Evolutionary conservation across 306 rosid species (phyloP), one percentile per base, ranked within the genome.

Genomic region (Pyrus pyrifolia): DNA sequence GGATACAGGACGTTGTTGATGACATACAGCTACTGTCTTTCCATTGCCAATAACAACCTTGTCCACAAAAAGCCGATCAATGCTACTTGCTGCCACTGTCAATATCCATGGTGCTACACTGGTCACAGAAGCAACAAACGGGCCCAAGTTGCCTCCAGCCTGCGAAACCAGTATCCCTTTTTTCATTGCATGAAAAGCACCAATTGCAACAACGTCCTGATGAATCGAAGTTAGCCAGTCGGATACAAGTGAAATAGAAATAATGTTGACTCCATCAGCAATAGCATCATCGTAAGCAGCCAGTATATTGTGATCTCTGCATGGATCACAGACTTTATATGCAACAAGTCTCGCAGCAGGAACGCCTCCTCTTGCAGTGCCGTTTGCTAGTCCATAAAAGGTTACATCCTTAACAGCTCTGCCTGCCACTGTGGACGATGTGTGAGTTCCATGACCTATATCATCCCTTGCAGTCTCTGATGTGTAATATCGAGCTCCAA

Each of bases 241-340:
- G 40, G 40, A 1, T 35, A 8, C 0, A 35, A 35, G 40, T 35
- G 40, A 80, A 3, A 86, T 0, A 23, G 86, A 79, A 11, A 73
- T 81, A 3, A 84, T 45, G 64, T 81, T 83, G 2, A 84, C 86
- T 33, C 86, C 86, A 74, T 87, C 86, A 5, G 90, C 82, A 40
- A 86, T 81, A 22, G 90, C 83, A 73, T 87, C 88, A 5, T 87
- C 90, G 63, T 77, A 82, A 33, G 81, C 85, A 13, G 73, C 83
- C 21, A 86, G n/a, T 23, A 81, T 33, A 14, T 23, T 15, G 3
- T 44, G 45, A 3, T n/a, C 3, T 3, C 1, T 6, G 68, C 84
- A 75, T 17, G n/a, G n/a, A 13, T 59, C 51, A 1, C 84, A 76
- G 2, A 40, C 75, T 72, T 81, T 71, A 40, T 76, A 81, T 10